Evolutionary conservation across 352 stramenopile species (phyloP).

Genomic region (Poterioochromonas sp.): DNA sequence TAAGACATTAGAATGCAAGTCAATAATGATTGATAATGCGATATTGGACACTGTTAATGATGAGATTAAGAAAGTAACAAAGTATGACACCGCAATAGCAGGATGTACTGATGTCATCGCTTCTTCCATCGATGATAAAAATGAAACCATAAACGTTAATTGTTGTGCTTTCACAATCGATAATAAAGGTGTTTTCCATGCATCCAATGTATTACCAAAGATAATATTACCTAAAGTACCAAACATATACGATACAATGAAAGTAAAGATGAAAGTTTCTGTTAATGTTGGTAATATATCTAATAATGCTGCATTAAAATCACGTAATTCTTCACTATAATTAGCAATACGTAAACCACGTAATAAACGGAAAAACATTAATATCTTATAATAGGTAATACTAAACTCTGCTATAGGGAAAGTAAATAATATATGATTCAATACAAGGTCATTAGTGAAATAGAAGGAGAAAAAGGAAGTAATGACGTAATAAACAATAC

Average conservation of each 20-base stretch:
- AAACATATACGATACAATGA: conserved; percentile 33
- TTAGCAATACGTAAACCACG: conserved; percentile 14
- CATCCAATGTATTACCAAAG: background rate
- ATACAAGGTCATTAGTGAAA: background rate
- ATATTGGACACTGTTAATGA: conserved; percentile 31
- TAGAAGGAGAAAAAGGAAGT: no score
- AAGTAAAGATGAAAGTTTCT: conserved; percentile 20
- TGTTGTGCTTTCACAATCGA: conserved; percentile 23
- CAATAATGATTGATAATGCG: conserved; percentile 31
- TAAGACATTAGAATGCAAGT: background rate
- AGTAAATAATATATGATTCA: no score
- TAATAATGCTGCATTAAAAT: conserved; percentile 4
- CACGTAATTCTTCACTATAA: conserved; percentile 2
- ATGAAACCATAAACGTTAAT: conserved; percentile 16
- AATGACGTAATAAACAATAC: background rate
- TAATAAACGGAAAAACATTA: background rate
- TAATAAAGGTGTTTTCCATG: conserved; percentile 2
- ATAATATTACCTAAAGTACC: background rate
- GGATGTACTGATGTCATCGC: background rate
- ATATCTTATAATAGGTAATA: conserved; percentile 23
- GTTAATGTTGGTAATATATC: conserved; percentile 2
- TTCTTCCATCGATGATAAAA: conserved; percentile 5
- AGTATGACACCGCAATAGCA: background rate
- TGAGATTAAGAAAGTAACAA: conserved; percentile 1
- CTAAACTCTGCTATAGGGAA: no score